Conservation (phyloP, 2,329 filamentous ascomycete genomes). For the Cladosporium phlei region DNA sequence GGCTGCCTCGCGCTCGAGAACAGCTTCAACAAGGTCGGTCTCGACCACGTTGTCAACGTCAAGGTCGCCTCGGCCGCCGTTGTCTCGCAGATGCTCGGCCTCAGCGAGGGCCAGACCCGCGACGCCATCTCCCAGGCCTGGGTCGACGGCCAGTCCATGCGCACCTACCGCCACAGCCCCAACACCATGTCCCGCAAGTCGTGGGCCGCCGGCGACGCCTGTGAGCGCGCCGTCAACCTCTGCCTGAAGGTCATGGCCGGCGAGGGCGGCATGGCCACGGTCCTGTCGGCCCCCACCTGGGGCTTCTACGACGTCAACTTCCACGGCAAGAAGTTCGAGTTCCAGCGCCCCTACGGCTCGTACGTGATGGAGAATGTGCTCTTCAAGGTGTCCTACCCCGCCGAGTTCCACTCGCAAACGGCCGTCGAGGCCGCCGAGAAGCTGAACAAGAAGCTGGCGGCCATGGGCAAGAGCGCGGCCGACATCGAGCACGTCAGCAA, state of each 20-base stretch:
- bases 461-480: slow-evolving; percentile 80
- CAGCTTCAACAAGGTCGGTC: slow-evolving; percentile 96
- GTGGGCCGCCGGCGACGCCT: slow-evolving; percentile 97
- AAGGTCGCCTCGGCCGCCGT: slow-evolving; percentile 95
- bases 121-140: slow-evolving; percentile 95
- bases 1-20: slow-evolving; percentile 95
- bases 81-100: slow-evolving; percentile 89
- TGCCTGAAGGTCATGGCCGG: slow-evolving; percentile 96
- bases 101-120: slow-evolving; percentile 83
- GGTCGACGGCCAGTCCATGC: slow-evolving; percentile 92
- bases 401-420: slow-evolving; percentile 98
- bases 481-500: slow-evolving; percentile 92
- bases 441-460: slow-evolving; percentile 76
- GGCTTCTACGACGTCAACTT: slow-evolving; percentile 99
- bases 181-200: slow-evolving; percentile 99
- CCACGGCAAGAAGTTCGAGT: slow-evolving; percentile 91
- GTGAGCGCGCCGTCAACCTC: slow-evolving; percentile 95
- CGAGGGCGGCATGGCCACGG: slow-evolving; percentile 84
- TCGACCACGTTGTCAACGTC: slow-evolving; percentile 96
- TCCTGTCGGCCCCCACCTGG: slow-evolving; percentile 88
- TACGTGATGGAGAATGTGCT: slow-evolving; percentile 99
- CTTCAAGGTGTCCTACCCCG: slow-evolving; percentile 99
- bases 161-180: slow-evolving; percentile 93
- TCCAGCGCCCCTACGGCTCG: slow-evolving; percentile 92
- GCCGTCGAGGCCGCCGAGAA: slow-evolving; percentile 91